Evolutionary conservation across 345 rosid species (phyloP), one percentile per base, ranked within the genome.

Genomic region (Eucalyptus polyanthemos): DNA sequence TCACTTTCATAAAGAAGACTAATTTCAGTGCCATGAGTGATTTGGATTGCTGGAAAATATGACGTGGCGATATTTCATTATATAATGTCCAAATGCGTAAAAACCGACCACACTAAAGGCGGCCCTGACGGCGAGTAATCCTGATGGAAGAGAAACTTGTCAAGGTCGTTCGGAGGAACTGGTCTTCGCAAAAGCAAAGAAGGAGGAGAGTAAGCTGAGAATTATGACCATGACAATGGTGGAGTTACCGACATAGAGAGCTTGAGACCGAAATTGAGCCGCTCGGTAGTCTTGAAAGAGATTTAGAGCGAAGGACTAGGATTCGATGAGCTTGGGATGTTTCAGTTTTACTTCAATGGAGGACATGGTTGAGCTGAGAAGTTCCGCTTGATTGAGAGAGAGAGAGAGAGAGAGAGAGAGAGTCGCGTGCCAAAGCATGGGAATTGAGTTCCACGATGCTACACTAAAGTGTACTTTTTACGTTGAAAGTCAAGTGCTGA

Each of bases 41-140:
- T 72, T 72, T 67, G 80, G 42, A 15, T 67, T 15, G 4, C 7
- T 67, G 2, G 22, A 67, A 65, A 14, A 65, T 65, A 7, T 6
- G 42, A 34, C 1, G 2, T 31, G 42, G 80, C 4, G 2, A 31
- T 69, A 69, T 69, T 9, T 16, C 11, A 69, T 69, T 31, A 34
- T 72, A 19, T 34, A 72, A 69, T 5, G 14, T 72, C 24, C 24
- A 34, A 72, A 22, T 56, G 62, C 3, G 3, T 56, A 10, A 56
- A 56, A 56, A 56, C 6, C 0, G 6, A 56, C 29, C 62, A 56
- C 14, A 24, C 29, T 22, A 98, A 98, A 3, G 99, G 98, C 5
- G 96, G 99, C 9, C 98, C 92, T 14, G 97, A 97, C 3, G 97
- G 96, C 0, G 98, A 95, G 93, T 97, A 97, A 90, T 98, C 99